Base-by-base conservation (phyloP, 2,329 filamentous ascomycete species). In the Epichloe aotearoae region DNA sequence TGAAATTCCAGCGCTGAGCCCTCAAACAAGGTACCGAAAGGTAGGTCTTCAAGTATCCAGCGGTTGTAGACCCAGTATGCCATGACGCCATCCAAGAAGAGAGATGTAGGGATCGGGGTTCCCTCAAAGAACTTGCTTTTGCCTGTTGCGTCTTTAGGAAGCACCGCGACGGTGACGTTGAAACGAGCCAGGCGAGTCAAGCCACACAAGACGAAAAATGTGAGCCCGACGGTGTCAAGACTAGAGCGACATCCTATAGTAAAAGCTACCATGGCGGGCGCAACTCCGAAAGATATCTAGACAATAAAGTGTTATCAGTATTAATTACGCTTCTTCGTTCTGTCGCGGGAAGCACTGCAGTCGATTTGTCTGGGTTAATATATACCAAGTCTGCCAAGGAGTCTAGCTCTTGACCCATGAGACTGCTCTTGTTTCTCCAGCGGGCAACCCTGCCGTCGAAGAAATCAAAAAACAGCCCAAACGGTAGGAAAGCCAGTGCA, bases 361-460 rank as follows among this genome's bases (percentile, higher is more conserved):
- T 30, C 26, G 26, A 4, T 30, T 30, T 3, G 11, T 41, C 11
- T 47, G 49, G 7, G 42, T 37, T 10, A 3, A 39, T 38, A 7
- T 79, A 30, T 83, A 95, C 89, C 74, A 98, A 67, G 66, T 98
- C 93, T 50, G 93, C 93, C 46, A 98, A 76, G 6, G 91, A 97
- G 68, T 98, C 93, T 51, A 98, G 74, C 69, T 98, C 93, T 69
- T 96, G 91, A 12, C 93, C 93, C 91, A 98, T 97, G 65, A 98
- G 75, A 61, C 87, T 94, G 62, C 88, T 93, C 83, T 96, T 98
- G 71, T 88, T 85, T 66, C 93, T 82, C 93, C 93, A 97, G 57
- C 93, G 78, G 56, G 93, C 93, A 51, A 98, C 90, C 65, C 90
- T 93, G 64, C 93, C 93, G 67, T 98, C 93, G 77, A 97, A 88